A percentile compares a stretch with the other conserved stretches of the same genome.
Evolutionary conservation across 2,329 filamentous ascomycete species (phyloP).

Genomic region (Dactylellina sp.): DNA sequence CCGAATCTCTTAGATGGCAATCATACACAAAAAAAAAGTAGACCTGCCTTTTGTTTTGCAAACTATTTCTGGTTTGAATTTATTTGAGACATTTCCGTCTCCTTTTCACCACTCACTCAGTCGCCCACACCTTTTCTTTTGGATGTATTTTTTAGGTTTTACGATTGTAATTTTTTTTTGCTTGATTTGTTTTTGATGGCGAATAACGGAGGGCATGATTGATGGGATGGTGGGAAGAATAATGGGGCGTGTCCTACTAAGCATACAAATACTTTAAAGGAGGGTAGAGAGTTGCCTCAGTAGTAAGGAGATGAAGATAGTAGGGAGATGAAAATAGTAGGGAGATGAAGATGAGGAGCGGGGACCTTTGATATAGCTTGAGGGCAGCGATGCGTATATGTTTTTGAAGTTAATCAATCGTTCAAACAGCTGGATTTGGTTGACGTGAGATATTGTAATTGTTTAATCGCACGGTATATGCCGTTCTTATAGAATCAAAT

Average conservation of each 20-base stretch:
- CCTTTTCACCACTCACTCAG: constrained; percentile 9
- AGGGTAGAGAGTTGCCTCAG: too few species aligned
- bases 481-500: background rate
- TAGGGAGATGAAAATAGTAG: too few species aligned
- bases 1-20: background rate
- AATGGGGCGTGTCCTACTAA: background rate
- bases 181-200: constrained; percentile 14
- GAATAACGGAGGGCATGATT: background rate
- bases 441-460: constrained; percentile 1
- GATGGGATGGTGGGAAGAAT: background rate
- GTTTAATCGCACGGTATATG: background rate
- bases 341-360: constrained; percentile 1
- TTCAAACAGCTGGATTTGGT: constrained; percentile 8
- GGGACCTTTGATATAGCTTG: constrained; percentile 35
- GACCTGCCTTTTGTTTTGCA: constrained; percentile 11
- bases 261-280: background rate
- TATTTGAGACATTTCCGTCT: constrained; percentile 6
- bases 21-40: constrained; percentile 25
- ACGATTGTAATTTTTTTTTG: background rate
- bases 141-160: constrained; percentile 9
- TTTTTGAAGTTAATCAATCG: constrained; percentile 33
- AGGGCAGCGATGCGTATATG: constrained; percentile 35
- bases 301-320: too few species aligned
- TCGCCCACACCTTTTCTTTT: constrained; percentile 42
- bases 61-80: constrained; percentile 7